Base-by-base conservation (phyloP, 2,329 filamentous ascomycete genomes). In the Penicillium decumbens region DNA sequence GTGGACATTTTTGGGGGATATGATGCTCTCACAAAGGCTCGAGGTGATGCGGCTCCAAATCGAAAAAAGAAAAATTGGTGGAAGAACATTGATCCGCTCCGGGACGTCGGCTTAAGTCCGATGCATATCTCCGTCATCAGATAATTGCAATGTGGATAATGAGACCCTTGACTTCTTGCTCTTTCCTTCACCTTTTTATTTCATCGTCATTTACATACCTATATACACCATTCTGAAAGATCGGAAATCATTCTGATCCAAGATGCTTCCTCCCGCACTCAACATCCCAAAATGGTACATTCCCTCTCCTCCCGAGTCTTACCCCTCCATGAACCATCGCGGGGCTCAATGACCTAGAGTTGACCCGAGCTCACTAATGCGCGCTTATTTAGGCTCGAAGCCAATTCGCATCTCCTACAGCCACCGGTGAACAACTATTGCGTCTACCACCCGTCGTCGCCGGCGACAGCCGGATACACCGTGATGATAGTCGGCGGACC, bases 351-450 rank as follows among this genome's bases (percentile, higher is more conserved):
- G n/a, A 18, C 6, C 32, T 8, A 35, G 32, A 18, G 10, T 23
- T 37, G 3, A 20, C 33, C 8, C 8, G 9, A 37, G 8, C 33
- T 20, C 33, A 28, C n/a, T 23, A 8, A 6, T 42, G 25, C 6
- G 9, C 12, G n/a, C 13, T 2, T 24, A 18, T 42, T 12, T 32
- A 96, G 91, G 92, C 84, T 98, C 35, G 80, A 89, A 64, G 82
- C 91, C 68, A 97, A 97, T 72, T 86, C 87, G 0, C 91, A 97
- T 68, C 84, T 97, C 54, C 82, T 96, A 50, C 83, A 95, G 70
- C 93, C 93, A 0, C 93, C 93, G 1, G 85, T 97, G 65, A 96
- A 96, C 76, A 97, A 97, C 76, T 95, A 93, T 77, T 96, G 91
- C 75, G 89, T 97, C 64, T 95, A 95, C 76, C 87, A 95, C 68